phyloP scores from a whole-genome alignment of 805 yeast species.

The Kodamaea nitidulidarum region DNA sequence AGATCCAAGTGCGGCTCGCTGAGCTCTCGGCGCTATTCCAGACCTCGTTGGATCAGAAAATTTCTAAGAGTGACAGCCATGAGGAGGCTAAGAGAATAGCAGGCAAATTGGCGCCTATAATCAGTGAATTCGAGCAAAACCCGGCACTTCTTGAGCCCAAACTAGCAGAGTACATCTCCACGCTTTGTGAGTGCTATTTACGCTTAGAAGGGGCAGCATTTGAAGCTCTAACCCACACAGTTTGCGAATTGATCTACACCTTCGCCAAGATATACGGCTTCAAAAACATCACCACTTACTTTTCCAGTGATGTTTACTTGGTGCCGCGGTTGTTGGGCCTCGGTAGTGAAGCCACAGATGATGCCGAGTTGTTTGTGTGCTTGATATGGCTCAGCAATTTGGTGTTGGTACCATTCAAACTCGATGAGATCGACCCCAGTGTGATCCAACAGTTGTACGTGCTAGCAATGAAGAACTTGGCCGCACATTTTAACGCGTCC shows the following conservation, averaged over 20 bases:
- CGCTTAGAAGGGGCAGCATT: slow-evolving; percentile 1
- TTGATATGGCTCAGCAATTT: slow-evolving; percentile 72
- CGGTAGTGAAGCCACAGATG: slow-evolving; percentile 11
- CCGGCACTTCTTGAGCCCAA: slow-evolving; percentile 49
- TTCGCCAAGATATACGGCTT: slow-evolving; percentile 64
- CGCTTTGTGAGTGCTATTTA: slow-evolving; percentile 26
- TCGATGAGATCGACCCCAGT: slow-evolving; percentile 34
- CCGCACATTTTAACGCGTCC: slow-evolving; percentile 41
- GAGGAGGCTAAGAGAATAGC: slow-evolving; percentile 11
- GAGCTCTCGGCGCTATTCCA: not conserved
- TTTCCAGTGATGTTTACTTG: slow-evolving; percentile 55
- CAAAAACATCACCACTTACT: slow-evolving; percentile 54
- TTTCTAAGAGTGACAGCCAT: slow-evolving; percentile 6
- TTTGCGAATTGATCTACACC: slow-evolving; percentile 48
- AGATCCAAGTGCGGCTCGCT: slow-evolving; percentile 7
- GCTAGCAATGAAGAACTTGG: slow-evolving; percentile 29
- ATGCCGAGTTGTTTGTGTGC: slow-evolving; percentile 34
- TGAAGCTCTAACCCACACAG: not conserved
- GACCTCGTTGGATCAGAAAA: not conserved
- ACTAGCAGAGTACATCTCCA: slow-evolving; percentile 31
- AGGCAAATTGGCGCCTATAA: slow-evolving; percentile 17
- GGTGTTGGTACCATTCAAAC: slow-evolving; percentile 68
- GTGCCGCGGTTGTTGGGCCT: slow-evolving; percentile 27
- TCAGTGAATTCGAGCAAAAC: slow-evolving; percentile 50
- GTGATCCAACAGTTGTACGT: slow-evolving; percentile 34